Evolutionary conservation across 306 rosid species (phyloP), one percentile per base, ranked within the genome.

Genomic region (Sechiopsis laciniata): DNA sequence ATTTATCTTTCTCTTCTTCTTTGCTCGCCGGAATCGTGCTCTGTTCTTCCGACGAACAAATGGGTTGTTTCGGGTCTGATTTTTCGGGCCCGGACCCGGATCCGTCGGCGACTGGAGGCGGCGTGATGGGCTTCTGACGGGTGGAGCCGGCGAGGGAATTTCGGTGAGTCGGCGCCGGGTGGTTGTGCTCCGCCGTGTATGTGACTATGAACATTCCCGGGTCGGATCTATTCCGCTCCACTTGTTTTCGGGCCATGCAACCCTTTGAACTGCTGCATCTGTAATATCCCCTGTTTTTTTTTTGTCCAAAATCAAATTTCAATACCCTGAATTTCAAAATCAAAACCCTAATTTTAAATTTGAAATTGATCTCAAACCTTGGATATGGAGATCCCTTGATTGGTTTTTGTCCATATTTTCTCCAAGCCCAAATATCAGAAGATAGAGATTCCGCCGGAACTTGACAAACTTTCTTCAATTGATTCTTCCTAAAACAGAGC

Each of bases 381-480:
- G 98, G 98, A 87, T 87, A 90, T 69, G 97, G 98, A 74, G 98
- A 93, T 22, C 98, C 29, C 29, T 26, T 26, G 29, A 26, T 26
- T 2, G 29, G 29, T 26, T 26, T 26, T 26, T 26, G 29, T 97
- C 98, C 98, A 74, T 93, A 93, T 82, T 93, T 93, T 55, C 98
- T 78, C 98, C 98, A 93, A 62, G 98, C 97, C 98, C 98, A 93
- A 29, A 88, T 80, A 32, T 93, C 98, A n/a, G 98, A 90, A 12
- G 97, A 89, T 26, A 90, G 88, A 69, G 79, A 76, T 80, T 93
- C 98, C 5, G 90, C 96, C 2, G 98, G 94, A 3, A 93, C 98
- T 69, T 90, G 89, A 67, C 94, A 87, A 35, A 90, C 97, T 78
- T 89, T 90, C 88, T 93, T 93, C 7, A 90, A 82, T 79, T 86